Percentiles rank a stretch among this genome's conserved stretches.
These are phyloP conservation scores for Aaosphaeria arxii DNA, from an alignment of 2,329 filamentous ascomycete species.

Conservation along the genomic window DNA sequence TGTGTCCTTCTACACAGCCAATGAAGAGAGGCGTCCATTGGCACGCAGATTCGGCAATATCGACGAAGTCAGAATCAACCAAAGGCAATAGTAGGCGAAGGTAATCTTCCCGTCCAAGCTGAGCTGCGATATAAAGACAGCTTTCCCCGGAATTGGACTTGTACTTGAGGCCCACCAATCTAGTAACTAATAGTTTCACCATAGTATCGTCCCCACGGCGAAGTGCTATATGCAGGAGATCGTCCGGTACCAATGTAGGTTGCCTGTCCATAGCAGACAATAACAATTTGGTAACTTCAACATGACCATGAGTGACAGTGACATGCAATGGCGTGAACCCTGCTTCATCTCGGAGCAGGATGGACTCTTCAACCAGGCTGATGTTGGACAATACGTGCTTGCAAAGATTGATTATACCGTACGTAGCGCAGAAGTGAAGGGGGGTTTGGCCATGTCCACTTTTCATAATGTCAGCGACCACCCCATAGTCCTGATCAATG, in stretches of 20 bases:
- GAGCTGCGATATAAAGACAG: conserved; percentile 3
- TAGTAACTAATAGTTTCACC: conserved; percentile 1
- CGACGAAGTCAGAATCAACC: background rate
- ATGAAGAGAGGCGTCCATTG: conserved; percentile 34
- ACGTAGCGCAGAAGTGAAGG: background rate
- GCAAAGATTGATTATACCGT: background rate
- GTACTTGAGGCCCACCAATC: background rate
- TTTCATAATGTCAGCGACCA: background rate
- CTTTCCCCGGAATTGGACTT: conserved; percentile 1
- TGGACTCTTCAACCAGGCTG: background rate
- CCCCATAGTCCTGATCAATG: background rate
- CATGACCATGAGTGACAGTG: background rate
- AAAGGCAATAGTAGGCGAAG: conserved; percentile 1
- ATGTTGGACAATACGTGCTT: background rate
- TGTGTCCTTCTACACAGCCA: conserved; percentile 25
- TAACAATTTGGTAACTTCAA: background rate
- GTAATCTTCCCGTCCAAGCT: conserved; percentile 4
- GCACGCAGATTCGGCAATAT: conserved; percentile 1
- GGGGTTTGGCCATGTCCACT: background rate
- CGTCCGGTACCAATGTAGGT: background rate
- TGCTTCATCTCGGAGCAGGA: background rate
- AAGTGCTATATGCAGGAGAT: conserved; percentile 2
- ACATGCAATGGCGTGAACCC: background rate
- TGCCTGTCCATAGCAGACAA: background rate
- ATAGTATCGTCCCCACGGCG: background rate